Evolutionary conservation across 2,329 filamentous ascomycete species (phyloP), one percentile per base, ranked within the genome.

Genomic region (Epichloe baconii): DNA sequence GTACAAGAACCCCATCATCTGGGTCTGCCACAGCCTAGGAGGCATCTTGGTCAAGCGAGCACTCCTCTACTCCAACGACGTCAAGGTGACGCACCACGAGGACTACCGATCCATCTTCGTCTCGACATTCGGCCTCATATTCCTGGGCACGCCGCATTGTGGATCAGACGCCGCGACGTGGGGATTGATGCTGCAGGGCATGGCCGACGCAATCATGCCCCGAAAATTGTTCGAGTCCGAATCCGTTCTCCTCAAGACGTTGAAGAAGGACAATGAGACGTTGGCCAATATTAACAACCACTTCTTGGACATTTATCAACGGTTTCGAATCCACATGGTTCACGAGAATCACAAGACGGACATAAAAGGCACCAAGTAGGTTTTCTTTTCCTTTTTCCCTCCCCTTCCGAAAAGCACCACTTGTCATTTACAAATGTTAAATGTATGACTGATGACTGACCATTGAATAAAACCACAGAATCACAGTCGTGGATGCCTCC

Each of bases 41-140:
- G 86, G 85, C 6, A 78, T 88, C 53, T 69, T 89, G 2, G 75
- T 85, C 48, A 89, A 89, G 64, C 73, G 82, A 45, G 81, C 83
- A 1, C 68, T 89, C 46, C 73, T 85, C 47, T 81, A 85, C 62
- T 84, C 82, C 44, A 77, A 78, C 56, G 82, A 80, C 58, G 63
- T 85, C 12, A 73, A 71, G 7, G 74, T 73, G 41, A 73, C 76
- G 51, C 74, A 79, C 57, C 76, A 81, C 38, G 78, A 86, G 54
- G 76, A 84, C 51, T 74, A 80, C 37, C 77, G 83, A 19, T 83
- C 82, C 11, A 78, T 88, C 49, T 88, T 78, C 57, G 76, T 88
- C 10, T 88, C 83, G 1, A 89, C 86, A 0, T 89, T 83, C 60
- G 86, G 81, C 23, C 78, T 89, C 52, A 73, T 89, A 36, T 90